Evolutionary conservation across 2,329 filamentous ascomycete species (phyloP), one percentile per base, ranked within the genome.

Genomic region (Torrubiella hemipterigena): DNA sequence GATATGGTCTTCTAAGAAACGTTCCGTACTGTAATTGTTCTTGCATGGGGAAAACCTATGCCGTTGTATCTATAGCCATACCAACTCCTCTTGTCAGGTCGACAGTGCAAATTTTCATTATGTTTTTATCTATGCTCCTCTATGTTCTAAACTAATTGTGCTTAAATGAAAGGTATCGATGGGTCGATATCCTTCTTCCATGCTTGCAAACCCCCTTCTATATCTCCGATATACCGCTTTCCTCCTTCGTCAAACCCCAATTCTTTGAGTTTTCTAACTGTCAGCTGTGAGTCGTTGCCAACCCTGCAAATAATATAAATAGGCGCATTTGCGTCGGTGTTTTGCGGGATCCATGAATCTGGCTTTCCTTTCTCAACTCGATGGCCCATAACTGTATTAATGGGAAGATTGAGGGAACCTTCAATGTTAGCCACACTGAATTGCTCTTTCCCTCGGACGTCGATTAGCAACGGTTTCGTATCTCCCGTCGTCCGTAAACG

Each of bases 361-460:
- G 46, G 38, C 18, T 41, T 41, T 7, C 45, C 31, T 4, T 35
- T 3, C 27, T 23, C 27, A 31, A 48, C 34, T 23, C 63, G 59
- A 12, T 73, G 56, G 1, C 54, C 61, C 10, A 73, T 80, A 45
- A 79, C 81, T 0, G 74, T 46, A 16, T 54, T 48, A 5, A 62
- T 51, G 1, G 59, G 81, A 1, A 86, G 52, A 42, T 85, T 95
- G 30, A 93, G 57, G 17, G 83, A 84, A 0, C 81, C 81, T 0
- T 75, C 63, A 7, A 98, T 63, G 38, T 67, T 76, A 40, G 80
- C 86, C 27, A 96, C 76, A 12, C 81, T 78, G 42, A 83, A 95
- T 38, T 94, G 84, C 17, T 85, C 81, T 44, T 74, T 74, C 43
- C 93, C 85, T 3, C 91, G 69, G 2, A 93, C 85, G 42, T 96